Percentiles rank a stretch among this genome's conserved stretches.
phyloP scores from a whole-genome alignment of 164 flowering plant species.

The Vitis labrusca region DNA sequence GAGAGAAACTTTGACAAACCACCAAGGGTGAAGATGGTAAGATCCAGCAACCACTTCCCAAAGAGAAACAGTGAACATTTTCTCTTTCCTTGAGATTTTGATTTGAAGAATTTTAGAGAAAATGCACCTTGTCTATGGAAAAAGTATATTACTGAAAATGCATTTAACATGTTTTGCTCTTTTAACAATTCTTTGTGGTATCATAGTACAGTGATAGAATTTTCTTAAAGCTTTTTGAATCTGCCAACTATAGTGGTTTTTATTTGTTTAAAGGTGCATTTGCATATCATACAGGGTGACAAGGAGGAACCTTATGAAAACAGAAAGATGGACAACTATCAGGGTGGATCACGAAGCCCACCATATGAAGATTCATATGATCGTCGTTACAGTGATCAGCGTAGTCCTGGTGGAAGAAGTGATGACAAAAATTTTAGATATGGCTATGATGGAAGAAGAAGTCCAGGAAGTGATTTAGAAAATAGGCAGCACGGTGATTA shows the following conservation, averaged over 20 bases:
- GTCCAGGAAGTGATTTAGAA: slow-evolving; percentile 79
- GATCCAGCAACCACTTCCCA: not conserved
- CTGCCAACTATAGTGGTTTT: not conserved
- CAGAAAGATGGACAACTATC: slow-evolving; percentile 48
- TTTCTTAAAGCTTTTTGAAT: not conserved
- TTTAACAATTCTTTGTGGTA: not conserved
- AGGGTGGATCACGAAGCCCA: slow-evolving; percentile 80
- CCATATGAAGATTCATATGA: slow-evolving; percentile 74
- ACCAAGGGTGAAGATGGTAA: slow-evolving; percentile 63
- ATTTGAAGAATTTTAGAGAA: not conserved
- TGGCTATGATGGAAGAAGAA: slow-evolving; percentile 54
- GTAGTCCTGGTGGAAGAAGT: slow-evolving; percentile 70
- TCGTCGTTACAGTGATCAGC: slow-evolving; percentile 57
- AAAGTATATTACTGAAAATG: not conserved
- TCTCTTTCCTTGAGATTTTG: not conserved
- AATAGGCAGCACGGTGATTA: slow-evolving; percentile 45
- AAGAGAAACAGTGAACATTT: too few species aligned
- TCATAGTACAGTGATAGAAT: not conserved
- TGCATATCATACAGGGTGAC: slow-evolving; percentile 54
- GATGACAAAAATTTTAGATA: slow-evolving; percentile 45
- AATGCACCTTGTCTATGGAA: too few species aligned
- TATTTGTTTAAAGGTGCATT: not conserved
- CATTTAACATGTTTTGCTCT: not conserved
- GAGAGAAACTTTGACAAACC: slow-evolving; percentile 75
- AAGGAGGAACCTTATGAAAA: slow-evolving; percentile 59